A percentile compares a stretch with the other conserved stretches of the same genome.
Evolutionary conservation across 2,329 filamentous ascomycete genomes (phyloP).

Genomic region (Phialocephala subalpina): DNA sequence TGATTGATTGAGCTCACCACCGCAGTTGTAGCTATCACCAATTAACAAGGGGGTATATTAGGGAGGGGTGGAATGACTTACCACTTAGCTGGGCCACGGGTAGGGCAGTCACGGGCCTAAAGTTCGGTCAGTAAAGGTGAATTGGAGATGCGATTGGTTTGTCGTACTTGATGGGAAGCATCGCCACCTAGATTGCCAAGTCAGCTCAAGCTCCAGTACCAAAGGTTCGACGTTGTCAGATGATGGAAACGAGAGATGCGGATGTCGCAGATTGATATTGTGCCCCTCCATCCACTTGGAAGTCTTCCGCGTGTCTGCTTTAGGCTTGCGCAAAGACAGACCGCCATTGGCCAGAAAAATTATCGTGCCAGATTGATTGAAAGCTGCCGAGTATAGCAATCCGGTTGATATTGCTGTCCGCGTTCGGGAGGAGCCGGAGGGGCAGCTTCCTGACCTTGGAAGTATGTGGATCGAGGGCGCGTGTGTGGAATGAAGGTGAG

Average conservation of each 20-base stretch:
- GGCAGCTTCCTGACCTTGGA: background rate
- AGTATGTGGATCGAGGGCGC: background rate
- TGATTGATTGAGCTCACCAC: conserved; percentile 61
- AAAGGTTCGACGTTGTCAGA: background rate
- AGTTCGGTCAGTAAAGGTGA: conserved; percentile 30
- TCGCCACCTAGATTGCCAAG: conserved; percentile 67
- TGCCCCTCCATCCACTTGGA: conserved; percentile 9
- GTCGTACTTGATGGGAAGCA: conserved; percentile 74
- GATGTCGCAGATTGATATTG: conserved; percentile 19
- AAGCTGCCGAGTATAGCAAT: conserved; percentile 1
- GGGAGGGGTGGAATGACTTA: conserved; percentile 52
- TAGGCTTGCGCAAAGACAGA: conserved; percentile 19
- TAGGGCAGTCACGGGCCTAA: conserved; percentile 85
- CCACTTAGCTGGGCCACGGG: conserved; percentile 84
- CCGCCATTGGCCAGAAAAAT: conserved; percentile 23
- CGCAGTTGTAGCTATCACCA: conserved; percentile 77
- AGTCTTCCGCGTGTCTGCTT: conserved; percentile 13
- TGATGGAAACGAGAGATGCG: conserved; percentile 2
- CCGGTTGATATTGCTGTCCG: background rate
- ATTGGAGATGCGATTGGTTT: conserved; percentile 31
- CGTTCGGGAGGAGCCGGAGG: conserved; percentile 2
- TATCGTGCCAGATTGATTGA: conserved; percentile 14
- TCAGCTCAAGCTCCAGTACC: conserved; percentile 40
- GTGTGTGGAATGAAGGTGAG: conserved; percentile 5
- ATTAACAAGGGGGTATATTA: conserved; percentile 28